Conservation (phyloP, 2,329 filamentous ascomycete species). For the Alternaria sp. region DNA sequence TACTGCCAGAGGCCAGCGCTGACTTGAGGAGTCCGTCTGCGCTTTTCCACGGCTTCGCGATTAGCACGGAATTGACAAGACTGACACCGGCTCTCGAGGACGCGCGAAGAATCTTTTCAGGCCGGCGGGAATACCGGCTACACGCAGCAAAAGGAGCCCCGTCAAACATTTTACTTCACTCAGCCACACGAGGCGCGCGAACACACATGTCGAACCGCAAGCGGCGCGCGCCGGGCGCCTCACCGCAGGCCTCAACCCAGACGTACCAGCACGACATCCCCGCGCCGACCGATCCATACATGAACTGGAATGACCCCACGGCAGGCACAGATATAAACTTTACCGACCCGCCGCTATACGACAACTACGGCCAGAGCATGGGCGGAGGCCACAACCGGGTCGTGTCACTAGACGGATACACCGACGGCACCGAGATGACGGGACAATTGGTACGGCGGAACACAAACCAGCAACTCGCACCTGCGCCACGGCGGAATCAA, state of each 20-base stretch:
- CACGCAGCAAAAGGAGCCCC: slow-evolving; percentile 7
- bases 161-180: not conserved
- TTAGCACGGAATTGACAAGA: slow-evolving; percentile 10
- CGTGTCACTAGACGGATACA: slow-evolving; percentile 45
- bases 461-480: slow-evolving; percentile 57
- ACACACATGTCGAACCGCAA: slow-evolving; percentile 63
- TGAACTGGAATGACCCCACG: slow-evolving; percentile 47
- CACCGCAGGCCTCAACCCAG: slow-evolving; percentile 67
- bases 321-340: slow-evolving; percentile 42
- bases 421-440: slow-evolving; percentile 38
- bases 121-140: slow-evolving; percentile 11
- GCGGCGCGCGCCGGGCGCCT: slow-evolving; percentile 75
- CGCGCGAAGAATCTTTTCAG: slow-evolving; percentile 14
- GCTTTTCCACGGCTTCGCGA: slow-evolving; percentile 8
- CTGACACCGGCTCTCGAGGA: slow-evolving; percentile 11
- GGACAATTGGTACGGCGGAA: slow-evolving; percentile 59
- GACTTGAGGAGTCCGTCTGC: not conserved
- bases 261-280: slow-evolving; percentile 58
- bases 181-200: slow-evolving; percentile 10
- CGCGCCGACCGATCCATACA: slow-evolving; percentile 48
- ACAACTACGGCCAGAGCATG: slow-evolving; percentile 36
- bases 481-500: slow-evolving; percentile 47
- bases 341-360: slow-evolving; percentile 51
- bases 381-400: slow-evolving; percentile 40
- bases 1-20: not conserved